A percentile compares a stretch with the other conserved stretches of the same genome.
These are phyloP conservation scores for Periglandula ipomoeae DNA, from an alignment of 2,329 filamentous ascomycete genomes.

Conservation along the genomic window DNA sequence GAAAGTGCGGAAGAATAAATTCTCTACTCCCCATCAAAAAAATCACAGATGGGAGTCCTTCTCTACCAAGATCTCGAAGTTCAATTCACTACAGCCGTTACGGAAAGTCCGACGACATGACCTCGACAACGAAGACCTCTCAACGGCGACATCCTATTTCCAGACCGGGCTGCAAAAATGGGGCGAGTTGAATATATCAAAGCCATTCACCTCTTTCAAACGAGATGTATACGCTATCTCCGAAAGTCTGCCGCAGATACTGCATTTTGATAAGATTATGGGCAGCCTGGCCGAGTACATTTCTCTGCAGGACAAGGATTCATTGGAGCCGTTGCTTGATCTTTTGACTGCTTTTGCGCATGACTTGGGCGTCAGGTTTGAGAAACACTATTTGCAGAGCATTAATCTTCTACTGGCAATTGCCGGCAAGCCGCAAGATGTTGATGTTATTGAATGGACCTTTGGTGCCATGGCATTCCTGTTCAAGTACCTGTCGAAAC, in stretches of 20 bases:
- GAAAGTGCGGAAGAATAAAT: constrained; percentile 62
- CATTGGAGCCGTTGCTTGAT: constrained; percentile 76
- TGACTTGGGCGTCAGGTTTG: constrained; percentile 78
- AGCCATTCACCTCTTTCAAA: constrained; percentile 68
- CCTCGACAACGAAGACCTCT: constrained; percentile 69
- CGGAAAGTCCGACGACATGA: constrained; percentile 80
- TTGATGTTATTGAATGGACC: constrained; percentile 94
- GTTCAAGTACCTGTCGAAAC: constrained; percentile 90
- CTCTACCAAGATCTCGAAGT: constrained; percentile 77
- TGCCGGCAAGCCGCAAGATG: constrained; percentile 66
- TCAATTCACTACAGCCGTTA: constrained; percentile 84
- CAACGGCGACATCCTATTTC: constrained; percentile 78
- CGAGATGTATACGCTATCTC: constrained; percentile 66
- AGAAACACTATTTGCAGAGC: constrained; percentile 73
- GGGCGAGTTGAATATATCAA: constrained; percentile 83
- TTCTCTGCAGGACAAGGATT: constrained; percentile 64
- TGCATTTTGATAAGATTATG: constrained; percentile 85
- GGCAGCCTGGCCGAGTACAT: constrained; percentile 67
- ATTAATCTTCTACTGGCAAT: constrained; percentile 69
- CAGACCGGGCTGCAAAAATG: constrained; percentile 76
- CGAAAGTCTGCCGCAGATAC: constrained; percentile 83
- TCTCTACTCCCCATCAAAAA: constrained; percentile 64
- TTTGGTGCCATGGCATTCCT: constrained; percentile 91
- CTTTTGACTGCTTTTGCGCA: constrained; percentile 92
- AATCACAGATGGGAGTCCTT: constrained; percentile 90